phyloP scores from a whole-genome alignment of 2,329 filamentous ascomycete species.

The Exutisphaerella laricina region DNA sequence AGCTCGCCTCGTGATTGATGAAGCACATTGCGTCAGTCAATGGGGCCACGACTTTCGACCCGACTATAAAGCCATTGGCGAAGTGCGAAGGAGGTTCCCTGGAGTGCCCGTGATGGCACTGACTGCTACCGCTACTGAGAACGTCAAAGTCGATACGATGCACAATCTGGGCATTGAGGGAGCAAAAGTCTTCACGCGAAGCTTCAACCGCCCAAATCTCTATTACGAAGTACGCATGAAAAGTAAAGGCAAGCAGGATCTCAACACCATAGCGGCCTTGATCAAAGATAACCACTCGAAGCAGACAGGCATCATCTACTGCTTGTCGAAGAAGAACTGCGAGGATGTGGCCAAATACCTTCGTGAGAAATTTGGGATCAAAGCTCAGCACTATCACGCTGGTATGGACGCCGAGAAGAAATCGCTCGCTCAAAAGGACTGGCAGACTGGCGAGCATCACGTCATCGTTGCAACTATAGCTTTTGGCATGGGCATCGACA shows the following conservation, averaged over 20 bases:
- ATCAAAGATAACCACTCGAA: conserved; percentile 65
- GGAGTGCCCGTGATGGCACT: conserved; percentile 87
- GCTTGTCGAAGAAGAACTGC: conserved; percentile 75
- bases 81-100: conserved; percentile 65
- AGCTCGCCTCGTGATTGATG: conserved; percentile 90
- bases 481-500: conserved; percentile 99
- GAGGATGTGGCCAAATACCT: conserved; percentile 73
- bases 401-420: conserved; percentile 65
- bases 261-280: conserved; percentile 54
- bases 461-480: conserved; percentile 97
- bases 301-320: conserved; percentile 89
- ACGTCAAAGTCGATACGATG: conserved; percentile 86
- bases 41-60: conserved; percentile 98
- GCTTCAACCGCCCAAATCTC: conserved; percentile 94
- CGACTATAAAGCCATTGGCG: conserved; percentile 83
- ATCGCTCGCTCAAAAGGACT: conserved; percentile 64
- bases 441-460: conserved; percentile 74
- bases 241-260: conserved; percentile 50
- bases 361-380: conserved; percentile 55
- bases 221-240: conserved; percentile 76
- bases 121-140: conserved; percentile 89
- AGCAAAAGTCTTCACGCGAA: conserved; percentile 79
- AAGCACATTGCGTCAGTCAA: conserved; percentile 98
- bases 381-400: conserved; percentile 81
- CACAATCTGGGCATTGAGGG: conserved; percentile 78